phyloP scores from a whole-genome alignment of 345 rosid genomes.

The Geranium rotundifolium region DNA sequence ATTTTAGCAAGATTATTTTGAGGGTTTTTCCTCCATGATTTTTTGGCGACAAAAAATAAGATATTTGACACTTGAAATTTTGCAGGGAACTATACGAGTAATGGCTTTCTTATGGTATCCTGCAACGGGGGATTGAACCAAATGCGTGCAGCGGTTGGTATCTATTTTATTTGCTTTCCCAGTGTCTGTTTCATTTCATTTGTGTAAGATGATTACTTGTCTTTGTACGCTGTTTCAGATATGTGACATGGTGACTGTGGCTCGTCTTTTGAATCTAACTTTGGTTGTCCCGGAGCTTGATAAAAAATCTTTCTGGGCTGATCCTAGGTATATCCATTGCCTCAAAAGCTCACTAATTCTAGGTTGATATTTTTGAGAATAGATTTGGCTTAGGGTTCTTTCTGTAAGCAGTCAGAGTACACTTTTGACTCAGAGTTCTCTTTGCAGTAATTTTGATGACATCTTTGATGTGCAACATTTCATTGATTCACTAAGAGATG shows the following conservation, averaged over 20 bases:
- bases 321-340: slow-evolving; percentile 52
- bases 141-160: slow-evolving; percentile 88
- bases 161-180: slow-evolving; percentile 17
- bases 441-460: slow-evolving; percentile 89
- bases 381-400: neutral
- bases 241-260: slow-evolving; percentile 85
- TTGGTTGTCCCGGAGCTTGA: slow-evolving; percentile 95
- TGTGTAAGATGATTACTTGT: slow-evolving; percentile 11
- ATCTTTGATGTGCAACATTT: slow-evolving; percentile 82
- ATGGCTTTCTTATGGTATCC: slow-evolving; percentile 73
- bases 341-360: too few relatives aligned
- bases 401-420: neutral
- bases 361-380: neutral
- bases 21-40: neutral
- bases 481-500: slow-evolving; percentile 87
- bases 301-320: slow-evolving; percentile 96
- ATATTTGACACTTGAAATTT: neutral
- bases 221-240: slow-evolving; percentile 37
- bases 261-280: slow-evolving; percentile 85
- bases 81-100: slow-evolving; percentile 73
- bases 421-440: neutral
- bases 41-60: slow-evolving; percentile 2
- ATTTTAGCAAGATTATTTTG: neutral
- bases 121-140: slow-evolving; percentile 94
- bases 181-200: slow-evolving; percentile 6